phyloP scores from a whole-genome alignment of 2,329 filamentous ascomycete genomes.

The Diplodia sapinea region DNA sequence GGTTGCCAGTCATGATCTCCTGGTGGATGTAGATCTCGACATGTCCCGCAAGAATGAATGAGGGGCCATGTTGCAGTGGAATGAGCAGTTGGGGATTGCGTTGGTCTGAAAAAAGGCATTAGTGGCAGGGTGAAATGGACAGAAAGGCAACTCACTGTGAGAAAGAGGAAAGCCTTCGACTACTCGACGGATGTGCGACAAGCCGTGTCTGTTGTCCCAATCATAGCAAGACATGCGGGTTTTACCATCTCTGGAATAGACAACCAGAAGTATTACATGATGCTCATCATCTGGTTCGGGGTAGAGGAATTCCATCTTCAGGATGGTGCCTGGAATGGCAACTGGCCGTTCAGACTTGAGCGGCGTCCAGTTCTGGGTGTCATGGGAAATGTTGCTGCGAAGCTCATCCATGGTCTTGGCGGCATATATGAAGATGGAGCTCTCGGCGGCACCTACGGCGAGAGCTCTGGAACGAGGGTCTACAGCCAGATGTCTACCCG shows the following conservation, averaged over 20 bases:
- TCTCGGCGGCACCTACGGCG: slow-evolving; percentile 73
- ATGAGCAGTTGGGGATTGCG: slow-evolving; percentile 48
- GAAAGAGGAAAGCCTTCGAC: slow-evolving; percentile 25
- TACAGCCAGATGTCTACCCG: slow-evolving; percentile 72
- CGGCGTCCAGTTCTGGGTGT: slow-evolving; percentile 59
- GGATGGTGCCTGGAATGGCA: slow-evolving; percentile 71
- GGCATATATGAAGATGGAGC: slow-evolving; percentile 73
- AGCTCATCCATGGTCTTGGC: slow-evolving; percentile 63
- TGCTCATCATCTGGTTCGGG: slow-evolving; percentile 69
- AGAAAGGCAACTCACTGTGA: slow-evolving; percentile 9
- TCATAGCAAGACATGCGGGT: slow-evolving; percentile 59
- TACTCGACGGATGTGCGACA: slow-evolving; percentile 35
- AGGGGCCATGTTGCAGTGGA: slow-evolving; percentile 48
- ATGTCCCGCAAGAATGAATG: slow-evolving; percentile 50
- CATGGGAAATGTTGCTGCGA: slow-evolving; percentile 57
- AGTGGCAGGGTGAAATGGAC: slow-evolving; percentile 28
- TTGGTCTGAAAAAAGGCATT: slow-evolving; percentile 39
- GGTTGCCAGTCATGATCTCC: slow-evolving; percentile 50
- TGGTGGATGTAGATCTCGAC: slow-evolving; percentile 47
- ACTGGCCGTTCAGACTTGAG: slow-evolving; percentile 60
- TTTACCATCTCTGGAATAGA: slow-evolving; percentile 53
- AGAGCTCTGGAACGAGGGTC: slow-evolving; percentile 72
- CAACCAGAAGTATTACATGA: slow-evolving; percentile 76
- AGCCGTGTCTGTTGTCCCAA: slow-evolving; percentile 57
- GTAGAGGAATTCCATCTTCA: slow-evolving; percentile 85